A percentile compares a stretch with the other conserved stretches of the same genome.
Conservation (phyloP, 495 filamentous ascomycete species). For the Trichoderma gamsii region DNA sequence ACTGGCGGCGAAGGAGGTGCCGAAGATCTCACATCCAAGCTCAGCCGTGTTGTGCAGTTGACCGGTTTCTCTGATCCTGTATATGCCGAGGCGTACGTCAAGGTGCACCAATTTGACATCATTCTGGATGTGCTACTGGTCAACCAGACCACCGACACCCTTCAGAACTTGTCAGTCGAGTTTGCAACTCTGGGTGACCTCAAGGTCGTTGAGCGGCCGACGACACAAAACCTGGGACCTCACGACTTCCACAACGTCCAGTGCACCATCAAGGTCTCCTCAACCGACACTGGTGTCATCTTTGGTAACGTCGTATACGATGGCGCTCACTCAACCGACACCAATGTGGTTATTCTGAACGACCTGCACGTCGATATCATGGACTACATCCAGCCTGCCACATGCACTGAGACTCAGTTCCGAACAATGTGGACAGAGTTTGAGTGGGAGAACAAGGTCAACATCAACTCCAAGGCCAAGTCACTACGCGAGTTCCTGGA, state of each 20-base stretch:
- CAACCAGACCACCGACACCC: conserved; percentile 93
- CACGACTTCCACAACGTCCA: conserved; percentile 98
- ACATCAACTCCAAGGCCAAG: conserved; percentile 97
- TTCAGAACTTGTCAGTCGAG: conserved; percentile 95
- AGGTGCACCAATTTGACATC: conserved; percentile 98
- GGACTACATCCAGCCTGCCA: conserved; percentile 98
- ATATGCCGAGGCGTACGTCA: conserved; percentile 97
- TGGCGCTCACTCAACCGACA: conserved; percentile 88
- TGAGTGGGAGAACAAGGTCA: conserved; percentile 99
- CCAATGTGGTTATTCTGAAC: conserved; percentile 96
- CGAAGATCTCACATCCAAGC: conserved; percentile 85
- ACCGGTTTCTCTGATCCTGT: conserved; percentile 98
- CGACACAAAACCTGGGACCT: conserved; percentile 88
- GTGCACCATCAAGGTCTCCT: conserved; percentile 98
- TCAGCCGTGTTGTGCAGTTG: conserved; percentile 92
- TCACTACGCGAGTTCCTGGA: conserved; percentile 86
- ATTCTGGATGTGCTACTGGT: conserved; percentile 94
- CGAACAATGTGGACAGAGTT: conserved; percentile 99
- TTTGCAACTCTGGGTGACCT: conserved; percentile 97
- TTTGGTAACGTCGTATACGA: conserved; percentile 99
- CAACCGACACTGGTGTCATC: conserved; percentile 97
- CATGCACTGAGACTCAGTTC: conserved; percentile 97
- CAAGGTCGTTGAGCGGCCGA: conserved; percentile 94
- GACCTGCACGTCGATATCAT: conserved; percentile 99
- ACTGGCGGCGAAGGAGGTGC: conserved; percentile 77